Evolutionary conservation across 495 filamentous ascomycete species (phyloP).

Genomic region (Astrocystis sublimbata): DNA sequence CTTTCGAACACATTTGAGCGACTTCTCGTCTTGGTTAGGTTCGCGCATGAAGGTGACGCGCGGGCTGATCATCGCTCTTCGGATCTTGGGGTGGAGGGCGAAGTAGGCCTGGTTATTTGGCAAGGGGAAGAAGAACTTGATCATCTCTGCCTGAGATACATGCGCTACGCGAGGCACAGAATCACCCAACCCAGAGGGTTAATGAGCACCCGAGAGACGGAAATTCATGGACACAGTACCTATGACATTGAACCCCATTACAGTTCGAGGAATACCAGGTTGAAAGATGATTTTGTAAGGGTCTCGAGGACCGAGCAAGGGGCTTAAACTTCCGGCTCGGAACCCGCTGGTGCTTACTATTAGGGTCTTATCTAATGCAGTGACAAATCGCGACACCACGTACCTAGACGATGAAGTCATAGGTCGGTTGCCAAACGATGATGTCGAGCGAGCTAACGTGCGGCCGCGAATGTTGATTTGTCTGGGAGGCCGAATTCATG

Average conservation of each 20-base stretch:
- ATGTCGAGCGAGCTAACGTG: constrained; percentile 11
- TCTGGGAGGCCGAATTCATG: constrained; percentile 8
- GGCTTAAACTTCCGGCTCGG: neutral
- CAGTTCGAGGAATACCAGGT: neutral
- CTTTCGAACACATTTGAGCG: neutral
- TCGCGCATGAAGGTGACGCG: neutral
- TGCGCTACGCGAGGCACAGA: neutral
- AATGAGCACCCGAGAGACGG: neutral
- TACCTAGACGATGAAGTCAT: constrained; percentile 13
- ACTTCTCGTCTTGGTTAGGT: constrained; percentile 4
- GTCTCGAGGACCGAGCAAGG: neutral
- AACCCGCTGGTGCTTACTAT: constrained; percentile 11
- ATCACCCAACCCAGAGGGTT: neutral
- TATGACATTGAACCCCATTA: neutral
- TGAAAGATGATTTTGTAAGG: neutral
- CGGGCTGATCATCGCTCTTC: constrained; percentile 4
- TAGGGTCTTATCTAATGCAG: neutral
- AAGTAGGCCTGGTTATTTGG: neutral
- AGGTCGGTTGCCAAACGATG: neutral
- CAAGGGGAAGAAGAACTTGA: neutral
- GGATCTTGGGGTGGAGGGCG: neutral
- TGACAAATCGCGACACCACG: constrained; percentile 6
- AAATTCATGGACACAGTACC: neutral
- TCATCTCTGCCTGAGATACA: too few relatives aligned
- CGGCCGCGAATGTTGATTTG: constrained; percentile 9